Base-by-base conservation (phyloP, 345 rosid species). In the Ailanthus altissimus region DNA sequence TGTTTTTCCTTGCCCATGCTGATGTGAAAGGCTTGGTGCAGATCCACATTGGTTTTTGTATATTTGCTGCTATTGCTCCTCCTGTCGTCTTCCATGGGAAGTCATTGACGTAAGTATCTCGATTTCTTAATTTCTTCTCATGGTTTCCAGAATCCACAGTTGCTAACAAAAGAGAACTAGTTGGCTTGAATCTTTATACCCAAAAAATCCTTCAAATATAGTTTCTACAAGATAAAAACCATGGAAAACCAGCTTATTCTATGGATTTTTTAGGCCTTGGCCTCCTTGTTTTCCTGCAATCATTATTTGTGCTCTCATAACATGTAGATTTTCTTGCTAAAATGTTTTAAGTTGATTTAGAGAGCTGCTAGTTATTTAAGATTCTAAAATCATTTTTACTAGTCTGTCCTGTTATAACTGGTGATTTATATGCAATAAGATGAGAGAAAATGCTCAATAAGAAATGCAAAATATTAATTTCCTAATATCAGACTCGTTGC, bases 41-140 rank as follows among this genome's bases (percentile, higher is more conserved):
- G 99, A 75, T 97, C 70, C 99, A 97, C 83, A 83, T 94, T 82
- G 96, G 88, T 62, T 94, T 97, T 85, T 94, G 98, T 85, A 89
- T 97, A 43, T 78, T 97, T 85, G 97, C 99, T n/a, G 95, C 99
- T 70, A 91, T 97, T 82, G 98, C 99, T 71, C 99, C 99, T 60
- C 99, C 99, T 6, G 57, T 97, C 53, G 89, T 97, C 77, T 97
- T 97, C 83, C 93, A 88, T n/a, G 99, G 99, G 83, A 84, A 91
- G 79, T 97, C 99, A 74, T 83, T 97, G 79, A 90, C 99, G 98
- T 97, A 94, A 92, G 98, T 79, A 7, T 75, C 79, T 81, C 38
- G 36, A 62, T 59, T 51, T 76, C 16, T 67, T 70, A 14, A 67
- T 56, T 80, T 40, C 47, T 82, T 47, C 18, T 26, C 54, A 36